These are phyloP conservation scores for Ramaria sp. DNA, from an alignment of 768 basidiomycete species.

Conservation along the genomic window DNA sequence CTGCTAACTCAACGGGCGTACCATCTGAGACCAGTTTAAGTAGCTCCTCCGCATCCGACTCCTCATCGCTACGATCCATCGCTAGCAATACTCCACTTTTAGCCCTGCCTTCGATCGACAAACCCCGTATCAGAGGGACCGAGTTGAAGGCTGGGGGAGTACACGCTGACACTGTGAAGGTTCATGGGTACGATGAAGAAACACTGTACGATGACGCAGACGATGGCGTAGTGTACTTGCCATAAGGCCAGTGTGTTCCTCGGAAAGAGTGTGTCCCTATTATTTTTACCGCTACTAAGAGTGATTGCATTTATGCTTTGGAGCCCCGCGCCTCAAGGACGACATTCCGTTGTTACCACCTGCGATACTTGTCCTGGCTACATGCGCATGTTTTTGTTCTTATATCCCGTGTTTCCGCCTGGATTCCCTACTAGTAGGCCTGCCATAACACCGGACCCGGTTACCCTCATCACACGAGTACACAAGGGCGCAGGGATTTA, in stretches of 20 bases:
- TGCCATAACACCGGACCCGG: too few species aligned
- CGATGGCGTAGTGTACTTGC: neutral
- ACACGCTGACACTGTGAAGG: neutral
- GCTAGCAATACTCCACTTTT: neutral
- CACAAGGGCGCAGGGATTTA: too few species aligned
- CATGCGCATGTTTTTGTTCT: neutral
- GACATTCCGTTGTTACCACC: neutral
- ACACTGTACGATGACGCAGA: conserved; percentile 1
- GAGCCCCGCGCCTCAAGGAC: neutral
- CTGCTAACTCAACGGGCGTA: neutral
- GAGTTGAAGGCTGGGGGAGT: neutral
- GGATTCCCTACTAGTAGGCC: too few species aligned
- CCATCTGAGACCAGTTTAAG: conserved; percentile 1
- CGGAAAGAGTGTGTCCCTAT: neutral
- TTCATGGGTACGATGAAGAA: conserved; percentile 1
- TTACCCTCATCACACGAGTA: too few species aligned
- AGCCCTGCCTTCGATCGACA: neutral
- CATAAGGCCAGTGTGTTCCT: neutral
- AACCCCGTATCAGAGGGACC: neutral
- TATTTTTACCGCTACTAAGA: neutral
- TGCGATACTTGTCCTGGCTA: neutral
- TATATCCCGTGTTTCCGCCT: neutral
- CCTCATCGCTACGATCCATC: conserved; percentile 3
- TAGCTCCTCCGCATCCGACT: conserved; percentile 5
- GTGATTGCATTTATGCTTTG: neutral